Percentiles rank a stretch among this genome's conserved stretches.
These are phyloP conservation scores for Chlorella sp. DNA, from an alignment of 139 green algal species.

Conservation along the genomic window DNA sequence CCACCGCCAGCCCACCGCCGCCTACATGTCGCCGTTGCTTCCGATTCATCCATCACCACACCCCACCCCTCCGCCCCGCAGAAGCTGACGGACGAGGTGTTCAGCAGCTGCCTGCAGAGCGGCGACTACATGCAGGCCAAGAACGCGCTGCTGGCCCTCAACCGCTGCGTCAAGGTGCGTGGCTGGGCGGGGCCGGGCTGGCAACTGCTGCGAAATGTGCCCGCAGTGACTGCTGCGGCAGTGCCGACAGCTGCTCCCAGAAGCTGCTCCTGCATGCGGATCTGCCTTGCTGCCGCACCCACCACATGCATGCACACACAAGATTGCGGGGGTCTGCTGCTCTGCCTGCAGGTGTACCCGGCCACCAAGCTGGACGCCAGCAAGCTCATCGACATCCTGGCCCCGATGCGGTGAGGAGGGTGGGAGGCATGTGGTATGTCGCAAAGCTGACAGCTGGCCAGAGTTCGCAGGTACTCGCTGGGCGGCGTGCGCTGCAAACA, in stretches of 20 bases:
- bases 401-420: not conserved
- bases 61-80: not conserved
- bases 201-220: not conserved
- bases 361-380: constrained; percentile 23
- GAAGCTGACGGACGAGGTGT: constrained; percentile 41
- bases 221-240: not conserved
- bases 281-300: not conserved
- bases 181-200: not conserved
- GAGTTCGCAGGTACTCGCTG: too few species aligned
- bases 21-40: not conserved
- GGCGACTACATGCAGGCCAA: constrained; percentile 64
- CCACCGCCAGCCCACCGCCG: too few species aligned
- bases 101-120: constrained; percentile 43
- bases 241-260: not conserved
- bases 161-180: constrained; percentile 39
- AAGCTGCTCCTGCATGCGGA: not conserved
- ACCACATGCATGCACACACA: not conserved
- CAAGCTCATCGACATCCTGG: constrained; percentile 22
- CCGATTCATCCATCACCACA: too few species aligned
- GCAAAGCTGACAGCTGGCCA: too few species aligned
- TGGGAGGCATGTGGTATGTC: not conserved
- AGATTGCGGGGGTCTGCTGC: not conserved
- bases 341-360: constrained; percentile 27
- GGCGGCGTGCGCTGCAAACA: too few species aligned
- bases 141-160: constrained; percentile 64